Evolutionary conservation across 768 basidiomycete species (phyloP).

Genomic region (Tephrocybe sp.): DNA sequence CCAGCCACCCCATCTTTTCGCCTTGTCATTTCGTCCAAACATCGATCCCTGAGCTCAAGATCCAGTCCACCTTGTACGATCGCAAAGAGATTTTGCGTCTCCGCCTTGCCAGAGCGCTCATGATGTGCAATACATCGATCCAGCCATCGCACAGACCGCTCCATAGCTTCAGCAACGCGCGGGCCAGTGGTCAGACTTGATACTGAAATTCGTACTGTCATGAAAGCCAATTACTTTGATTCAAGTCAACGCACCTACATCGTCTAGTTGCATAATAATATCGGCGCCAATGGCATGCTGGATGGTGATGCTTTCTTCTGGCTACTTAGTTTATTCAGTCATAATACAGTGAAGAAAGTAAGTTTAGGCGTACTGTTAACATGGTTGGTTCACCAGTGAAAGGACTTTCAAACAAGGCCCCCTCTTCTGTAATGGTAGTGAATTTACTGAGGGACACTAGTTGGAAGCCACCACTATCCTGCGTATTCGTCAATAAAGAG

Average conservation of each 20-base stretch:
- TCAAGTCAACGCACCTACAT: conserved; percentile 62
- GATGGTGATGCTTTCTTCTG: conserved; percentile 87
- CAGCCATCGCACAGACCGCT: conserved; percentile 84
- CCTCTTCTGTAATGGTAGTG: conserved; percentile 84
- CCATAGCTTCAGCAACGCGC: conserved; percentile 86
- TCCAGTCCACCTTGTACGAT: conserved; percentile 90
- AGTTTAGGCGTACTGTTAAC: conserved; percentile 60
- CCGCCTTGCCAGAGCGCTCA: conserved; percentile 58
- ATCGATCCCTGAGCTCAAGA: conserved; percentile 64
- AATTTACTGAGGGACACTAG: conserved; percentile 83
- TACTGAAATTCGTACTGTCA: conserved; percentile 39
- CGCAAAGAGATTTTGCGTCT: conserved; percentile 82
- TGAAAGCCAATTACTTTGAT: background rate
- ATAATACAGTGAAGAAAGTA: conserved; percentile 9
- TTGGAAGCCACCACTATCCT: conserved; percentile 93
- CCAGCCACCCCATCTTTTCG: conserved; percentile 78
- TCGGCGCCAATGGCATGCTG: conserved; percentile 91
- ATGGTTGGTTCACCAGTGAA: conserved; percentile 87
- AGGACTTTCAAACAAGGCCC: conserved; percentile 80
- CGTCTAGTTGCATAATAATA: conserved; percentile 94
- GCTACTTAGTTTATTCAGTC: conserved; percentile 39
- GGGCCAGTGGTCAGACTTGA: conserved; percentile 78
- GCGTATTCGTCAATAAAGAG: conserved; percentile 1
- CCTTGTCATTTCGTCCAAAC: conserved; percentile 78
- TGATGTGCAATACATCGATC: conserved; percentile 84